Conservation (phyloP, 1,284 basidiomycete genomes). For the Ganoderma leucocontextum region DNA sequence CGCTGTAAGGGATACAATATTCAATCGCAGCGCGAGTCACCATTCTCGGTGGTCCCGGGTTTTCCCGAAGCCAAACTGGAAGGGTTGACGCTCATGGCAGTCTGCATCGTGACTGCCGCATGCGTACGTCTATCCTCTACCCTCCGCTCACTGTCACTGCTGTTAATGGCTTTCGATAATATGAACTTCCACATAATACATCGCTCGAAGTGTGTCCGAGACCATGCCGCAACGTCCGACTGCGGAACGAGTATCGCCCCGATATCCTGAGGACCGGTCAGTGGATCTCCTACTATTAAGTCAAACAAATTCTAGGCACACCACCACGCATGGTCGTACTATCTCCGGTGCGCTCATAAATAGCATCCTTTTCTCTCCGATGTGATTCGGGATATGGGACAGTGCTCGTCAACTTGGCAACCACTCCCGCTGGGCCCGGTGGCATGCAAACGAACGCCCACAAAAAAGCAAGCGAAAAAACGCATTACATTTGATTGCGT, state of each 20-base stretch:
- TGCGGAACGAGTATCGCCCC: neutral
- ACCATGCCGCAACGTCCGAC: neutral
- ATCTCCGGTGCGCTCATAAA: neutral
- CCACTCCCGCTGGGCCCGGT: too few species aligned
- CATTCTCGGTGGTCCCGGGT: neutral
- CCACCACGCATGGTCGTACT: neutral
- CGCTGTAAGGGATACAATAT: neutral
- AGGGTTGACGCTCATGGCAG: too few species aligned
- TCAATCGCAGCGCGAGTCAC: neutral
- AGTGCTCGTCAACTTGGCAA: too few species aligned
- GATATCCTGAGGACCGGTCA: neutral
- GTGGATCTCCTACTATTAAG: too few species aligned
- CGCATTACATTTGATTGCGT: too few species aligned
- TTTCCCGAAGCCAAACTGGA: neutral
- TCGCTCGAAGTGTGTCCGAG: neutral
- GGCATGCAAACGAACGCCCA: too few species aligned
- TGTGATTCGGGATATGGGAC: neutral
- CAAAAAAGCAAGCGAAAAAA: too few species aligned
- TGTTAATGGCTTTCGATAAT: too few species aligned
- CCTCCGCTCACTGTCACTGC: neutral
- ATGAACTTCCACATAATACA: too few species aligned
- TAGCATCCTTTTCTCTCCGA: neutral
- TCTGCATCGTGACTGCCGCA: too few species aligned
- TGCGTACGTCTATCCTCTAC: neutral
- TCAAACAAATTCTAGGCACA: neutral